A percentile compares a stretch with the other conserved stretches of the same genome.
phyloP scores from a whole-genome alignment of 805 yeast species.

The Yarrowia sp. region DNA sequence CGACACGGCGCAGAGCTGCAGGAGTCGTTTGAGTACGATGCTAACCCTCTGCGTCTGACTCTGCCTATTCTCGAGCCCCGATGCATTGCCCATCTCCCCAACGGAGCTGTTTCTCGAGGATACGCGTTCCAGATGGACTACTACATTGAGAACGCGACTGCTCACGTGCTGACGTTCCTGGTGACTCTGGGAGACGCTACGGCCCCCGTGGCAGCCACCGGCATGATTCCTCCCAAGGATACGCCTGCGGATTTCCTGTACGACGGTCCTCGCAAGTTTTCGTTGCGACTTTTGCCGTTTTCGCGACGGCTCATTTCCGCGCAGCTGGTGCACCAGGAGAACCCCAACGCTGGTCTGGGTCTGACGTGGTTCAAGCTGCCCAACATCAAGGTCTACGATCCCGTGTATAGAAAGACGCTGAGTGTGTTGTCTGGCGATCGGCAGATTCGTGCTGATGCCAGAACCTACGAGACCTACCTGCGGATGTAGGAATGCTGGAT shows the following conservation, averaged over 20 bases:
- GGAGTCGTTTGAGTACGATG: not conserved
- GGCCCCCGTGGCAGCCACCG: constrained; percentile 11
- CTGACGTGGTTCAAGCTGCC: constrained; percentile 49
- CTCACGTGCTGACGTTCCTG: constrained; percentile 62
- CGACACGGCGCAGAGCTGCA: not conserved
- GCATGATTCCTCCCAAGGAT: constrained; percentile 29
- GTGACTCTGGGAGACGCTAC: constrained; percentile 41
- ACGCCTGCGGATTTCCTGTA: constrained; percentile 43
- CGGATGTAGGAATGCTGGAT: not conserved
- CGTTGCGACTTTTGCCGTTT: constrained; percentile 59
- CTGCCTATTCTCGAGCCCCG: constrained; percentile 71
- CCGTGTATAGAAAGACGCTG: constrained; percentile 62
- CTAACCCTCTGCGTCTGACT: constrained; percentile 39
- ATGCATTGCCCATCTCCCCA: constrained; percentile 44
- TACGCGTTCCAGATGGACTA: constrained; percentile 38
- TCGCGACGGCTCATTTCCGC: constrained; percentile 37
- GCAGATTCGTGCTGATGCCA: constrained; percentile 27
- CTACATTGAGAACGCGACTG: constrained; percentile 71
- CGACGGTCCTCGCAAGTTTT: constrained; percentile 40
- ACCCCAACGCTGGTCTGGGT: not conserved
- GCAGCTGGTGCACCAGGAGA: constrained; percentile 8
- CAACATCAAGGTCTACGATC: constrained; percentile 60
- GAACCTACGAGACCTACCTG: constrained; percentile 7
- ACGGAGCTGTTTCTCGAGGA: not conserved
- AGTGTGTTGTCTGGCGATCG: constrained; percentile 47